Evolutionary conservation across 2,329 filamentous ascomycete species (phyloP).

Genomic region (Penicillium sclerotigenum): DNA sequence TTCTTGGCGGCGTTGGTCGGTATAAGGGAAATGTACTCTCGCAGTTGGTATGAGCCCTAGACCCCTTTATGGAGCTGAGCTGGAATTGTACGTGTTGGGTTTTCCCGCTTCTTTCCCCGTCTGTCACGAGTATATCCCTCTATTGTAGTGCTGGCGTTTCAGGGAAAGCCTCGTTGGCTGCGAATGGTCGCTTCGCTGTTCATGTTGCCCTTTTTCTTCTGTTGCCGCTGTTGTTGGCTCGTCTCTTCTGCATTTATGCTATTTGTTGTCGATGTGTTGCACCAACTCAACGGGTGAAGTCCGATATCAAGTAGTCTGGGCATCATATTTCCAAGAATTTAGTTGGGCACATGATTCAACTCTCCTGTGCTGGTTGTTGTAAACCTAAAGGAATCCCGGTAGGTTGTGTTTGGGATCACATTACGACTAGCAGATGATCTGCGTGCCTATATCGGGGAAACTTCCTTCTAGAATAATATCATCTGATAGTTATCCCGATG

Average conservation of each 20-base stretch:
- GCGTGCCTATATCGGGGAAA: neutral
- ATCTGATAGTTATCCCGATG: neutral
- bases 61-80: no score
- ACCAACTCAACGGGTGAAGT: neutral
- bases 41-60: no score
- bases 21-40: neutral
- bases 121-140: neutral
- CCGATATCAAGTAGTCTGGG: neutral
- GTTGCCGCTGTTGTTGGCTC: neutral
- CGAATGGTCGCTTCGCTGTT: no score
- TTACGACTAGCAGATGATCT: neutral
- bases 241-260: neutral
- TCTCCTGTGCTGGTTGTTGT: neutral
- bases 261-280: slow-evolving; percentile 1
- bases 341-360: neutral
- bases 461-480: neutral
- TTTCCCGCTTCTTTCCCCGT: neutral
- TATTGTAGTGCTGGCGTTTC: no score
- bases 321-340: neutral
- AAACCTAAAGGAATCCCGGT: neutral
- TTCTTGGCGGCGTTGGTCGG: neutral
- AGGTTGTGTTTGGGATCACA: neutral
- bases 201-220: neutral
- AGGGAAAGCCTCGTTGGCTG: neutral
- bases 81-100: neutral